These are phyloP conservation scores for Solanum habrochaites DNA, from an alignment of 257 asterid species.

Conservation along the genomic window DNA sequence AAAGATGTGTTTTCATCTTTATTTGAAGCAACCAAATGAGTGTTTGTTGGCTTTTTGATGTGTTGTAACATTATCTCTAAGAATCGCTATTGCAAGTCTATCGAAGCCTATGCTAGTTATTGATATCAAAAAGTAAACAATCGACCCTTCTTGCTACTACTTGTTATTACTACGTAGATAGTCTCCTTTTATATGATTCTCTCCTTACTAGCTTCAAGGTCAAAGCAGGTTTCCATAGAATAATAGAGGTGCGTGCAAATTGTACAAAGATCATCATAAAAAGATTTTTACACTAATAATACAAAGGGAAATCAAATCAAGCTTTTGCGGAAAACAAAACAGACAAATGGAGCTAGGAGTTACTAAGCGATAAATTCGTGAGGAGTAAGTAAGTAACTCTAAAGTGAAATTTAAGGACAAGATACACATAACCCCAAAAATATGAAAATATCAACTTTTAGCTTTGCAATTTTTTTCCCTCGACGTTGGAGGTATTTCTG, in stretches of 20 bases:
- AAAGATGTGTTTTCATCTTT: not conserved
- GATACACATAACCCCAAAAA: too few species aligned
- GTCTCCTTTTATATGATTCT: too few species aligned
- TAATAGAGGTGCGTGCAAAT: not conserved
- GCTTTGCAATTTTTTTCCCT: too few species aligned
- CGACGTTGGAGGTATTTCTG: accelerated
- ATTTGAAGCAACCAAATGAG: not conserved
- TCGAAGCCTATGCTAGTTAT: not conserved
- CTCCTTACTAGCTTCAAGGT: not conserved
- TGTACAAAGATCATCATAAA: not conserved
- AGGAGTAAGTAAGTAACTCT: too few species aligned
- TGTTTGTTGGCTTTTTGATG: not conserved
- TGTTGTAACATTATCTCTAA: not conserved
- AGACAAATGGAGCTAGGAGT: not conserved
- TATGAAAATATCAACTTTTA: not conserved
- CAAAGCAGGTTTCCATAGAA: not conserved
- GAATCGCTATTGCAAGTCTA: not conserved
- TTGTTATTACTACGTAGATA: too few species aligned
- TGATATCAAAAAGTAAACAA: not conserved
- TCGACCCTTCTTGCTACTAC: not conserved
- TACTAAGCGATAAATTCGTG: not conserved
- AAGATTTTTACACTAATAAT: not conserved
- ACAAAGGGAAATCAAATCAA: not conserved
- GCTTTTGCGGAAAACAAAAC: not conserved
- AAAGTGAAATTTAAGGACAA: not conserved